Evolutionary conservation across 345 rosid species (phyloP), one percentile per base, ranked within the genome.

Genomic region (Pistacia vera): DNA sequence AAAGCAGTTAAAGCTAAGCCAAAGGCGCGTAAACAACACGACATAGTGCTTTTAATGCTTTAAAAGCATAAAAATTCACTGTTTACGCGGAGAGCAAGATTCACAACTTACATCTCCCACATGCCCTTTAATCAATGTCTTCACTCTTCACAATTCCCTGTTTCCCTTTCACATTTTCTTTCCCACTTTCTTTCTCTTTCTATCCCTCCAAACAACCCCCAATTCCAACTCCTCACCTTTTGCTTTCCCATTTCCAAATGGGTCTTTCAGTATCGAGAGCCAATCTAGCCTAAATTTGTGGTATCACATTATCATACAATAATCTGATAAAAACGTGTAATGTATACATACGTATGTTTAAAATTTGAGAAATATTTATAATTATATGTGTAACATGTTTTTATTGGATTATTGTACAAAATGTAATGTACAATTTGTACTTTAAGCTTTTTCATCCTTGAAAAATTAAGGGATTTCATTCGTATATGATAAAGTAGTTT

Each of bases 71-170:
- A 55, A 71, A 9, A 44, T 8, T 33, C 25, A 35, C 18, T 35
- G 11, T 46, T 1, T 41, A 61, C 51, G 52, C 59, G 25, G 48
- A 38, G 65, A 51, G 63, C 11, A 4, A 60, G 75, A 48, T 16
- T 58, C 66, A 33, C 14, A 20, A 25, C 28, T 44, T 48, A 70
- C 46, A 3, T 36, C 41, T 5, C 0, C 30, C 80, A 57, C 74
- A 55, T 48, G 72, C 63, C 16, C 38, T 61, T 65, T 61, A 75
- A 60, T 75, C 33, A 78, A 78, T 67, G 75, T 4, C 2, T 48
- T 71, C 79, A 54, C 83, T 25, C 25, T 25, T 25, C 25, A 28
- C 2, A 6, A 4, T 64, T 60, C 57, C 63, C 68, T 16, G 17
- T 52, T 69, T 62, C 30, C 3, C 7, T 66, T 4, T 18, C 16